Base-by-base conservation (phyloP, 495 filamentous ascomycete species). In the Penicillium chermesinum region DNA sequence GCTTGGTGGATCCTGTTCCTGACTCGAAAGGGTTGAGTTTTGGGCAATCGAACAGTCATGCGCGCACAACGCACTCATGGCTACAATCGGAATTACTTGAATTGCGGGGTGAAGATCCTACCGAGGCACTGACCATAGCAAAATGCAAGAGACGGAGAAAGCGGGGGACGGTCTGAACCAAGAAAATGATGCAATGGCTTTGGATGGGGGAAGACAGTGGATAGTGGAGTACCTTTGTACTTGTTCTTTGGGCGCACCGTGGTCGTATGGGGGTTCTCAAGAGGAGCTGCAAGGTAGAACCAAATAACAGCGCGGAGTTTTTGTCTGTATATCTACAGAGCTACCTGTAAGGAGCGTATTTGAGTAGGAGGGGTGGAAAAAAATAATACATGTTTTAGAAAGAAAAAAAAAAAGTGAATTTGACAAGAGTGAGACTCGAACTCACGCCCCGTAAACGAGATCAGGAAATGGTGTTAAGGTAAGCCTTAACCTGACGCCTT, bases 351-450 rank as follows among this genome's bases (percentile, higher is more conserved):
- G n/a, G n/a, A n/a, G n/a, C n/a, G n/a, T n/a, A n/a, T n/a, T n/a
- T n/a, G n/a, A n/a, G n/a, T n/a, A n/a, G n/a, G n/a, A n/a, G n/a
- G n/a, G n/a, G n/a, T n/a, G n/a, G n/a, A n/a, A n/a, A n/a, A n/a
- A n/a, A n/a, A n/a, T n/a, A 16, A 9, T 2, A 16, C n/a, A 40
- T 17, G 38, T 41, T 2, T 13, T 44, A n/a, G 30, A 44, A 44
- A 32, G 34, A 15, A 32, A 15, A 37, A 0, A 44, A 38, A 48
- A 35, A 41, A 52, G n/a, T n/a, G 44, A 44, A 47, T 45, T 8
- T 66, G 63, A 64, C 52, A 64, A 64, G 61, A 62, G 63, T 64
- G 63, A 54, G 63, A 64, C 61, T 66, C 54, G 63, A 66, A 66
- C 63, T 54, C 63, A 64, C 62, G 63, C 62, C 62, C 44, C 48